Conservation (phyloP, 2,329 filamentous ascomycete genomes). For the Daldinia sp. region DNA sequence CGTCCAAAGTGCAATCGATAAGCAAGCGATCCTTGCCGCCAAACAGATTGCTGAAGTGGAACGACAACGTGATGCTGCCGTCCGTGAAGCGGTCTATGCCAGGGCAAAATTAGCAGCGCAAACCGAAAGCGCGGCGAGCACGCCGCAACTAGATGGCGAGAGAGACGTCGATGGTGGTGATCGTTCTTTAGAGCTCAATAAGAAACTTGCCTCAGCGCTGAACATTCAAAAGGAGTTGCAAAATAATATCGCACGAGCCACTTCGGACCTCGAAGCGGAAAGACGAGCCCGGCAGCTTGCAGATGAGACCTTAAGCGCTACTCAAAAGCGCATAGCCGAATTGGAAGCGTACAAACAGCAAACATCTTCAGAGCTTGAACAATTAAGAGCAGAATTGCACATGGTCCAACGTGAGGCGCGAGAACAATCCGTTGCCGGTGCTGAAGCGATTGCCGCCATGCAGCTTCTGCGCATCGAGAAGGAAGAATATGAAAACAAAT, state of each 20-base stretch:
- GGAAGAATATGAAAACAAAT: constrained; percentile 76
- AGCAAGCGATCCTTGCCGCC: constrained; percentile 86
- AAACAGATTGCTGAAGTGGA: constrained; percentile 94
- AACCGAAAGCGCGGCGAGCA: constrained; percentile 70
- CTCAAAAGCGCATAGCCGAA: constrained; percentile 85
- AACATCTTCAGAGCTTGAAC: constrained; percentile 86
- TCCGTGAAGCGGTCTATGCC: constrained; percentile 93
- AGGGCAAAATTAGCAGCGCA: constrained; percentile 92
- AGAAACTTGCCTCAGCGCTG: constrained; percentile 84
- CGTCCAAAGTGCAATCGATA: constrained; percentile 89
- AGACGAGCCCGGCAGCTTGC: constrained; percentile 83
- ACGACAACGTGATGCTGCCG: constrained; percentile 92
- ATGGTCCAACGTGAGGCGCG: constrained; percentile 80
- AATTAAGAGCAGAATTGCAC: constrained; percentile 86
- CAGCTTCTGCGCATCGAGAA: constrained; percentile 89
- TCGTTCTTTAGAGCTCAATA: constrained; percentile 79
- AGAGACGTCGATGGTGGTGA: constrained; percentile 68
- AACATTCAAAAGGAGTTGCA: constrained; percentile 85
- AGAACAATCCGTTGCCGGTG: constrained; percentile 81
- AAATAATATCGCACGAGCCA: constrained; percentile 76
- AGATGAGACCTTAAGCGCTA: constrained; percentile 86
- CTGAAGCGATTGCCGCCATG: constrained; percentile 80
- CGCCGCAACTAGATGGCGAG: constrained; percentile 69
- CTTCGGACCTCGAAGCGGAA: constrained; percentile 81
- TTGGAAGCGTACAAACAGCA: constrained; percentile 87